Conservation (phyloP, 2,329 filamentous ascomycete species). For the Chaetomiaceae sp. region DNA sequence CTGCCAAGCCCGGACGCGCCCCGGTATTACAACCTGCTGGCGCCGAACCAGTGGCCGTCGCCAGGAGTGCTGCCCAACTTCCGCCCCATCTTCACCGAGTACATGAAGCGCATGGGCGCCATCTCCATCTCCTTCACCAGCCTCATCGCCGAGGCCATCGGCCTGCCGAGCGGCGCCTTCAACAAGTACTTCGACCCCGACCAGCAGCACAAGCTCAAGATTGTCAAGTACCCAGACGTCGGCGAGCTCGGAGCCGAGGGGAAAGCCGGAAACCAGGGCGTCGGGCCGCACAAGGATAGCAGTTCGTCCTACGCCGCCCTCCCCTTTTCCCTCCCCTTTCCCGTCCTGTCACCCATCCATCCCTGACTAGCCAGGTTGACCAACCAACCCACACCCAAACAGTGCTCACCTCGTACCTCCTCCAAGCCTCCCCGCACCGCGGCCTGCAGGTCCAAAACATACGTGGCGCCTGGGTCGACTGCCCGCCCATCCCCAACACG, state of each 20-base stretch:
- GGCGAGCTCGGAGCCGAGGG: conserved; percentile 46
- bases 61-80: conserved; percentile 58
- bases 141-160: conserved; percentile 78
- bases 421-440: conserved; percentile 70
- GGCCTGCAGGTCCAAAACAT: conserved; percentile 82
- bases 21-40: conserved; percentile 66
- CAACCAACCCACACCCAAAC: conserved; percentile 44
- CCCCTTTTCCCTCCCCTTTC: not conserved
- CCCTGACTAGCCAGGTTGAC: not conserved
- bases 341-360: no score
- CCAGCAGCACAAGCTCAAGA: conserved; percentile 82
- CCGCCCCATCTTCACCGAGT: conserved; percentile 61
- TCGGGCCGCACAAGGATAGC: conserved; percentile 78
- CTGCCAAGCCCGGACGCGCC: conserved; percentile 57
- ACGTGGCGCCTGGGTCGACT: conserved; percentile 73
- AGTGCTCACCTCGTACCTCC: conserved; percentile 70
- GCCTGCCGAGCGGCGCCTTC: conserved; percentile 63
- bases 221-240: conserved; percentile 77
- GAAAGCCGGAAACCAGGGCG: conserved; percentile 38
- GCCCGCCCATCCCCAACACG: conserved; percentile 66
- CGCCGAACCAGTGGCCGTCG: conserved; percentile 76
- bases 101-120: conserved; percentile 68
- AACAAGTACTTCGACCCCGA: conserved; percentile 69
- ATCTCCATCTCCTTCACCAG: conserved; percentile 70
- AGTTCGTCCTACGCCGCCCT: conserved; percentile 30